Evolutionary conservation across 1,284 basidiomycete genomes (phyloP), one percentile per base, ranked within the genome.

Genomic region (Ganoderma resinaceum): DNA sequence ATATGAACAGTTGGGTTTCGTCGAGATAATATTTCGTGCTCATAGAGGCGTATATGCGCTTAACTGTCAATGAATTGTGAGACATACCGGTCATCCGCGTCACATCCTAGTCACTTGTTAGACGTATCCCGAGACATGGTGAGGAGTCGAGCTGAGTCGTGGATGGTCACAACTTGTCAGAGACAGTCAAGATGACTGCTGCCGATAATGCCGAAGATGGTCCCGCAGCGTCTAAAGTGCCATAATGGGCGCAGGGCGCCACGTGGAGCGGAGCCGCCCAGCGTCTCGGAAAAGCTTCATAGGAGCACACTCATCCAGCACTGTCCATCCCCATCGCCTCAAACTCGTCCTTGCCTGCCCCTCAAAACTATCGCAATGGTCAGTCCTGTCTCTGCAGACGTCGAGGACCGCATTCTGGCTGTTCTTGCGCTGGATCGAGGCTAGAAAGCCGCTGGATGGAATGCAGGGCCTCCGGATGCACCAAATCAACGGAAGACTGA

Each of bases 341-440:
- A 64, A 69, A 65, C 59, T 61, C 69, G 60, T 38, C 66, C 61
- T 61, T 62, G 38, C 63, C 53, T 68, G 69, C 68, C 60, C 68
- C 66, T 59, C 65, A 65, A 70, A 67, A 38, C 61, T 60, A 62
- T 70, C 63, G 42, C 63, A 76, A 76, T 76, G 75, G 74, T 76
- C 67, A 73, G 75, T 73, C 60, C 59, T 58, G 60, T 68, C 33
- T 67, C 65, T 46, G 14, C 49, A 58, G 33, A 40, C 49, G 52
- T n/a, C 42, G 8, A 26, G 2, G 20, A 38, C 4, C 12, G 23
- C 7, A 16, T 49, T 35, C 59, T 35, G 60, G 62, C 37, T 23
- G 61, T 58, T 71, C 59, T 70, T 67, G 66, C 60, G 31, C 26
- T 31, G 29, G 57, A 33, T 35, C 35, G 53, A 55, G 31, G 53